Evolutionary conservation across 2,329 filamentous ascomycete genomes (phyloP), one percentile per base, ranked within the genome.

Genomic region (Aspergillus nomiae): DNA sequence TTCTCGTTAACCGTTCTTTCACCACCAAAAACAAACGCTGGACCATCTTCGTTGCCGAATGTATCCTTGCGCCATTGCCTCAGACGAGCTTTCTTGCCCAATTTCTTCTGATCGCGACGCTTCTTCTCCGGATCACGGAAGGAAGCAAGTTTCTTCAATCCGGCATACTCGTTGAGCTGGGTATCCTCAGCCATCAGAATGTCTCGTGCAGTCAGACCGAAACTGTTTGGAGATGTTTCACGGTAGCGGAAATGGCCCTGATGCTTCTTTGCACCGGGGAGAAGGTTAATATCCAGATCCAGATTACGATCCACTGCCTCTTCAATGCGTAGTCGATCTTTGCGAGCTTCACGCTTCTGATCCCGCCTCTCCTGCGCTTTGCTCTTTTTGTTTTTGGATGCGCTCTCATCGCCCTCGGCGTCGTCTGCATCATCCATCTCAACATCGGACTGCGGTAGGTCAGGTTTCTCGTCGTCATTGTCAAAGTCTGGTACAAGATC

Each of bases 81-180:
- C 64, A 99, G 83, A 24, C 94, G 86, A 9, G 92, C 92, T 82
- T 98, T 98, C 86, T 98, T 99, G 67, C 92, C 91, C 34, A 98
- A 84, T 71, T 87, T 86, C 84, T 96, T 97, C 81, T 89, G 88
- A 74, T 99, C 95, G 72, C 90, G 91, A 69, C 86, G 85, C 84
- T 98, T 98, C 85, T 96, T 95, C 71, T 94, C 91, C 3, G 85
- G 83, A 75, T 97, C 94, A 61, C 95, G 87, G 83, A 95, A 99
- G 6, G 91, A 85, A 5, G 94, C 94, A 63, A 97, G 86, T 81
- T 97, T 98, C 85, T 99, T 99, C 73, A 99, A 82, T 8, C 95
- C 94, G 6, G 90, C 94, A 74, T 90, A 99, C 68, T 94, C 85
- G 78, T 99, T 99, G 67, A 99, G 87, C 59, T 90, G 88, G 54